Evolutionary conservation across 192 early-diverging fungal species (phyloP), one percentile per base, ranked within the genome.

Genomic region (Lobosporangium transversale): DNA sequence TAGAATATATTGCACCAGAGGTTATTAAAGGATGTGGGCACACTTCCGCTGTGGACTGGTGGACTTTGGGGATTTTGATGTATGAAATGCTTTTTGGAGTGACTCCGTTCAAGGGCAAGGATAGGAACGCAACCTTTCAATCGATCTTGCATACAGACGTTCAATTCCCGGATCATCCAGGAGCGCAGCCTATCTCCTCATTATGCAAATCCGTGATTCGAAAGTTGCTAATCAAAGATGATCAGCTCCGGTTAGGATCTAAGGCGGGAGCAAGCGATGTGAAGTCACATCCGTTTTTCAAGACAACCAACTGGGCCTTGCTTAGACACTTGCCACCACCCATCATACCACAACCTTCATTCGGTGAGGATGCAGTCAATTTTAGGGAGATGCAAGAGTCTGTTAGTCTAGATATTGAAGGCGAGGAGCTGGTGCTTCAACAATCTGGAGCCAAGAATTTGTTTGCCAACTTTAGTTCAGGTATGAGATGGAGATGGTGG

Each of bases 41-140:
- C 83, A 96, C 96, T 23, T 92, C 89, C 71, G 89, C 91, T 3
- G 94, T 99, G 18, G 98, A 99, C 83, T 99, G 97, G 95, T 99
- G 98, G 98, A 98, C 97, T 4, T 74, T 99, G n/a, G 98, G 98
- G 21, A 95, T 99, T 24, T 81, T 99, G 49, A 93, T 98, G 35
- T 99, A 95, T 69, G 98, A 99, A 79, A 98, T 99, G 98, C 86
- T 99, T 81, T 98, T 88, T 83, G 95, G 95, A 26, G 92, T 87
- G 33, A 99, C 96, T 20, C 98, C 98, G 23, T 99, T 99, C 88
- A 97, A 97, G 81, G 97, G 97, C 53, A 78, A 79, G 36, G 91
- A 93, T 80, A 85, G 98, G 33, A 96, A 97, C 73, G 87, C 84
- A 0, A 99, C 98, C 3, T 99, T 98, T 83, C 76, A 86, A 57